Percentiles rank a stretch among this genome's conserved stretches.
phyloP scores from a whole-genome alignment of 2,329 filamentous ascomycete genomes.

The Talaromyces sp. region DNA sequence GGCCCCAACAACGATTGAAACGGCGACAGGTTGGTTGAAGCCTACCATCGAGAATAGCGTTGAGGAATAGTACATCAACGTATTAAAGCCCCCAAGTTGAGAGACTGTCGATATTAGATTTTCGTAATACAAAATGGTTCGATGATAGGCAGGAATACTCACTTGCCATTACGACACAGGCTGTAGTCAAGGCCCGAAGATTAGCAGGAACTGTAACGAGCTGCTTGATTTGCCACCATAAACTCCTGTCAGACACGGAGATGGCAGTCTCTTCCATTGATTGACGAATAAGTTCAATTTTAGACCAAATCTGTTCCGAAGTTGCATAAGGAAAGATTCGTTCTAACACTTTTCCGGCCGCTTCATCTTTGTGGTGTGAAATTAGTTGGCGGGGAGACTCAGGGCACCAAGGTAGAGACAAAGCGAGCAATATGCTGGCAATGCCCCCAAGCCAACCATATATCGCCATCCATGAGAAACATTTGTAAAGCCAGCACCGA shows the following conservation, averaged over 20 bases:
- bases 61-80: background rate
- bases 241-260: background rate
- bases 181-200: background rate
- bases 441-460: background rate
- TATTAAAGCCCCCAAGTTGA: background rate
- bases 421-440: background rate
- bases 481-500: background rate
- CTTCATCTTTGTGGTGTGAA: background rate
- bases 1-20: background rate
- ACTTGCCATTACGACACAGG: background rate
- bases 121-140: too few species aligned
- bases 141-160: too few species aligned
- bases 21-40: background rate
- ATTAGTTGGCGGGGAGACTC: background rate
- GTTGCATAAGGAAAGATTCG: background rate
- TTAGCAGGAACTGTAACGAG: background rate
- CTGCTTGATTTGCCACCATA: background rate
- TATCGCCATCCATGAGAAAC: background rate
- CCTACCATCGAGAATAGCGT: background rate
- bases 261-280: background rate
- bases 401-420: background rate
- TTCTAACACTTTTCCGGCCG: background rate
- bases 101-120: background rate
- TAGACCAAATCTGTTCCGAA: background rate
- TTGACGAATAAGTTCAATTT: background rate